phyloP scores from a whole-genome alignment of 2,329 filamentous ascomycete species.

The Thielaviopsis ethacetica region DNA sequence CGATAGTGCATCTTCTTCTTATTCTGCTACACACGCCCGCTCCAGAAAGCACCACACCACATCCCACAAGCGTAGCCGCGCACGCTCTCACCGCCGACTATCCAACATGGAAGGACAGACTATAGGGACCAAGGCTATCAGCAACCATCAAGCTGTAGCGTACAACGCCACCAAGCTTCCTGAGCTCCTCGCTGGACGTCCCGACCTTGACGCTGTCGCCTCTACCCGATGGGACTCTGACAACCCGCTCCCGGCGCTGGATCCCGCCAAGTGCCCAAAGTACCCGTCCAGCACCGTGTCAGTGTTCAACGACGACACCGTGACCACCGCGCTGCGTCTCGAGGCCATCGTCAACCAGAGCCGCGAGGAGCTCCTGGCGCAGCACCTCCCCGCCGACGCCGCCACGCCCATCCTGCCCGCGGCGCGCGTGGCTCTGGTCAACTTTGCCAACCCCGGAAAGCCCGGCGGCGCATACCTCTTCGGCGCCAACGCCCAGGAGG shows the following conservation, averaged over 20 bases:
- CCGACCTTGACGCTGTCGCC: neutral
- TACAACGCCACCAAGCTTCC: neutral
- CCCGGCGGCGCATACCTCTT: conserved; percentile 49
- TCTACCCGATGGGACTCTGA: neutral
- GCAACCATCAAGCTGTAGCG: neutral
- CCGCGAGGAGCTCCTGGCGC: neutral
- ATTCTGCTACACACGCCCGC: too few relatives aligned
- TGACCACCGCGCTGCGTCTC: conserved; percentile 1
- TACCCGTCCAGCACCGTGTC: neutral
- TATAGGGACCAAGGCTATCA: neutral
- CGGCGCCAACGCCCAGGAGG: conserved; percentile 50
- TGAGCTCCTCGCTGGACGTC: neutral
- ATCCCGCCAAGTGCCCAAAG: neutral
- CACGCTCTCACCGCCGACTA: neutral
- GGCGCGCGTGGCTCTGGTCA: neutral
- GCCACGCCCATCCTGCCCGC: neutral
- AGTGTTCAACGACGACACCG: conserved; percentile 2
- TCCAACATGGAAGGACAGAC: neutral
- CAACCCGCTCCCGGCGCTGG: neutral
- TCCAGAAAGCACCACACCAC: too few relatives aligned
- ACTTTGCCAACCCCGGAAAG: conserved; percentile 5
- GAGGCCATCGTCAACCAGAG: neutral
- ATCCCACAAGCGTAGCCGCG: neutral
- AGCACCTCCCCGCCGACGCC: neutral
- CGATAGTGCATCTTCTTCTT: neutral